These are phyloP conservation scores for Neofusicoccum umdonicola DNA, from an alignment of 2,329 filamentous ascomycete species.

Conservation along the genomic window DNA sequence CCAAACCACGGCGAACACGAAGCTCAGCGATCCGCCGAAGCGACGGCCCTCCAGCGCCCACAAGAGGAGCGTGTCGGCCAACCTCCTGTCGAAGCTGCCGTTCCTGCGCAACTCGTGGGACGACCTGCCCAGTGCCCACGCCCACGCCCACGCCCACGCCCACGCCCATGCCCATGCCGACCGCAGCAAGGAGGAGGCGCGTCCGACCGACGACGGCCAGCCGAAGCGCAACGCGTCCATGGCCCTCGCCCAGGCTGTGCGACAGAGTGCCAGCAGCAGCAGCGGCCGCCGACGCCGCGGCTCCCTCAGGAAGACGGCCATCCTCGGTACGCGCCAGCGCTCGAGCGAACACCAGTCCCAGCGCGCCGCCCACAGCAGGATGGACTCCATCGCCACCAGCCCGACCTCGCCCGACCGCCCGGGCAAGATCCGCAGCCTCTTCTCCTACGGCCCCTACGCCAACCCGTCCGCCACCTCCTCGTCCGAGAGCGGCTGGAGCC, in stretches of 20 bases:
- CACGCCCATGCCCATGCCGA: constrained; percentile 2
- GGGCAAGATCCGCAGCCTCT: constrained; percentile 21
- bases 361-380: not conserved
- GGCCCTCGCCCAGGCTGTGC: constrained; percentile 45
- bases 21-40: not conserved
- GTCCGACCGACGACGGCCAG: not conserved
- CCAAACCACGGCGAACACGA: not conserved
- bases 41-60: constrained; percentile 30
- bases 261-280: constrained; percentile 48
- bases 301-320: constrained; percentile 81
- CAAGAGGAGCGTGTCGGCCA: constrained; percentile 59
- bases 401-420: constrained; percentile 21
- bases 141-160: no score
- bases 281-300: constrained; percentile 68
- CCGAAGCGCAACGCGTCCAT: constrained; percentile 36
- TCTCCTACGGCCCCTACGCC: constrained; percentile 35
- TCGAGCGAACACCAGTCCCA: constrained; percentile 18
- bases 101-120: constrained; percentile 59
- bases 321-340: constrained; percentile 62
- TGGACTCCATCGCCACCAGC: constrained; percentile 14
- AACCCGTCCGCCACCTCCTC: constrained; percentile 33
- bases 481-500: constrained; percentile 30
- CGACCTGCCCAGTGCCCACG: constrained; percentile 19
- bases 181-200: constrained; percentile 19
- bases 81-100: constrained; percentile 66